Base-by-base conservation (phyloP, 495 filamentous ascomycete genomes). In the Cenococcum geophilum region DNA sequence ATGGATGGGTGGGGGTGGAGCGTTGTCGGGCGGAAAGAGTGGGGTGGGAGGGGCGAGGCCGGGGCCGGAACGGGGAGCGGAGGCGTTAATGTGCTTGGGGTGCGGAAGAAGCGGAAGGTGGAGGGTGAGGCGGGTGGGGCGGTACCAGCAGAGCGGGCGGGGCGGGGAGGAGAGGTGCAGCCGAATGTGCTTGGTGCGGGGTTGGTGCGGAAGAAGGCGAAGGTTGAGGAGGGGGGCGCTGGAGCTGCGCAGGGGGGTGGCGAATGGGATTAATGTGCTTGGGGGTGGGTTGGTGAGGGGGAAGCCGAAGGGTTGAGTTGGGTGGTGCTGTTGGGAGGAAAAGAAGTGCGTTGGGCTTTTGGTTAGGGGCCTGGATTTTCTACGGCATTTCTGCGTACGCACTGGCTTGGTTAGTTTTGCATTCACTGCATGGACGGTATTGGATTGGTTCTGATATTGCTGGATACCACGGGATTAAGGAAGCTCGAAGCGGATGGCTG, bases 1-100 rank as follows among this genome's bases (percentile, higher is more conserved):
- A 63, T 79, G 57, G 74, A 79, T 47, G 76, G 74, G 55, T 86
- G 83, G 78, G 82, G 83, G 14, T 72, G 78, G 65, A 72, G 72
- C 3, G 73, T 88, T 11, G 65, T 74, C 9, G 86, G 86, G n/a
- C 77, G 52, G 37, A 62, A 65, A 21, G 61, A 59, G 48, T 34
- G 20, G 10, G n/a, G 54, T 0, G 22, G 9, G 10, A 45, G 20
- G 22, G 47, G 61, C 1, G 52, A 64, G 14, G 36, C 8, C 6
- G 36, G 11, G 22, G 32, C n/a, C 9, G 48, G 20, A 6, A 61
- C 47, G 21, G 56, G 42, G 8, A 37, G 14, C 21, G 57, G 50
- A 2, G 47, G 61, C 1, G 54, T 67, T 11, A 72, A 68, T 57
- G 35, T 71, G 16, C 63, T 75, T 5, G 57, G 48, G 3, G 73